These are phyloP conservation scores for Globisporangium polare DNA, from an alignment of 352 stramenopile species.

Conservation along the genomic window DNA sequence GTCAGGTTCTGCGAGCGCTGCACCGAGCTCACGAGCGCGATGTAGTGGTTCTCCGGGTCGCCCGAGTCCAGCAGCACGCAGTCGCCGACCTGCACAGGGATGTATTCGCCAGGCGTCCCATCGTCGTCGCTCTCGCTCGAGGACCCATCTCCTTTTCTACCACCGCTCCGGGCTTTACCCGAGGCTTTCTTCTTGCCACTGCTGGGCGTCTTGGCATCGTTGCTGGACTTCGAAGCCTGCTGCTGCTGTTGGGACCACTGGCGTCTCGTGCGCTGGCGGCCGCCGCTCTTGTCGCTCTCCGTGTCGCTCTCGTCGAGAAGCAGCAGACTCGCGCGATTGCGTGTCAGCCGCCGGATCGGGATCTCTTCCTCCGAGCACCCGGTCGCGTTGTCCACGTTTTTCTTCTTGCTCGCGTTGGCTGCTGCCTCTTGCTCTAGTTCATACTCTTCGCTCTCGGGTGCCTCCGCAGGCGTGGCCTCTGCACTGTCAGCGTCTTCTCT, in stretches of 20 bases:
- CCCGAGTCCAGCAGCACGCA: slow-evolving; percentile 78
- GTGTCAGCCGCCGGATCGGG: slow-evolving; percentile 1
- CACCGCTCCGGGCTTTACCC: background rate
- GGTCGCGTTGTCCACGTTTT: background rate
- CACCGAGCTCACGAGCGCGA: slow-evolving; percentile 73
- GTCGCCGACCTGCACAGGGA: slow-evolving; percentile 69
- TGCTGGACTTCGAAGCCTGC: background rate
- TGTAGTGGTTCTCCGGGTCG: slow-evolving; percentile 53
- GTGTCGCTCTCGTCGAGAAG: slow-evolving; percentile 9
- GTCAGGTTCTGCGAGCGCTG: slow-evolving; percentile 53
- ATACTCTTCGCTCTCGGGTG: background rate
- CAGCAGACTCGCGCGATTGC: slow-evolving; percentile 2
- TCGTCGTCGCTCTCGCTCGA: slow-evolving; percentile 35
- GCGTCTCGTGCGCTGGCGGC: slow-evolving; percentile 2
- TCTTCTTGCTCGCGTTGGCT: background rate
- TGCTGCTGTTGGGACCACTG: slow-evolving; percentile 6
- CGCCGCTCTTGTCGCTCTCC: slow-evolving; percentile 9
- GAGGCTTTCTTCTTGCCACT: slow-evolving; percentile 5
- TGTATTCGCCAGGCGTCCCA: slow-evolving; percentile 46
- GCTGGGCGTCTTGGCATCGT: background rate
- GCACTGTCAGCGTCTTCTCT: background rate
- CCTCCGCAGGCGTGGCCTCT: no score
- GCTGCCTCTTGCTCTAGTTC: background rate
- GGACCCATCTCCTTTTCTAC: background rate
- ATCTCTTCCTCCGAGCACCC: slow-evolving; percentile 1